Percentiles rank a stretch among this genome's conserved stretches.
These are phyloP conservation scores for Plasmodium blacklocki DNA, from an alignment of 169 alveolate species.

Conservation along the genomic window DNA sequence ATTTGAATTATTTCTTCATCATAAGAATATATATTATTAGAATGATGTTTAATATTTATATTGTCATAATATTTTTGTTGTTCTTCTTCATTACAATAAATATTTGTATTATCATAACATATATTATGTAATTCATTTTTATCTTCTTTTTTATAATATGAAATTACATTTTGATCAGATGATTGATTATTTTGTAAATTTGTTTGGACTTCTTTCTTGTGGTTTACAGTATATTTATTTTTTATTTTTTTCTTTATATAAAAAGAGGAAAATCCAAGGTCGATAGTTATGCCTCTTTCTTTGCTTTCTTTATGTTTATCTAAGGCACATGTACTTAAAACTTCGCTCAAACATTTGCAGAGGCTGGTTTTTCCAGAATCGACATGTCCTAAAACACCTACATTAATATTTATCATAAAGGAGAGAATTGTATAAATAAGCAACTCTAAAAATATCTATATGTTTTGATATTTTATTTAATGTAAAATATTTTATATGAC, in stretches of 20 bases:
- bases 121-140: neutral
- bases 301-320: slow-evolving; percentile 94
- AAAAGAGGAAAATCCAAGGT: slow-evolving; percentile 94
- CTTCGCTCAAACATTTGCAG: slow-evolving; percentile 87
- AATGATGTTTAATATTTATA: too few species aligned
- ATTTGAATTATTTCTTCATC: slow-evolving; percentile 82
- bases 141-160: neutral
- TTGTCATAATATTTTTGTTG: neutral
- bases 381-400: slow-evolving; percentile 95
- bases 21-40: too few species aligned
- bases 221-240: too few species aligned
- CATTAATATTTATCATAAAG: slow-evolving; percentile 82
- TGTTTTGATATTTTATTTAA: too few species aligned
- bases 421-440: too few species aligned
- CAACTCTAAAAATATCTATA: too few species aligned
- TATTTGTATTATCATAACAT: neutral
- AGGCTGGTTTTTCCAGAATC: slow-evolving; percentile 95
- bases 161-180: too few species aligned
- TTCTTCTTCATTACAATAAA: slow-evolving; percentile 11
- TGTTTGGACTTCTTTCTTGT: too few species aligned
- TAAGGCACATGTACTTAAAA: slow-evolving; percentile 92
- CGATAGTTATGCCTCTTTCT: slow-evolving; percentile 94
- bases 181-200: too few species aligned
- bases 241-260: slow-evolving; percentile 56
- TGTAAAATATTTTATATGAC: too few species aligned